These are phyloP conservation scores for Penicillium sp. DNA, from an alignment of 2,329 filamentous ascomycete species.

Conservation along the genomic window DNA sequence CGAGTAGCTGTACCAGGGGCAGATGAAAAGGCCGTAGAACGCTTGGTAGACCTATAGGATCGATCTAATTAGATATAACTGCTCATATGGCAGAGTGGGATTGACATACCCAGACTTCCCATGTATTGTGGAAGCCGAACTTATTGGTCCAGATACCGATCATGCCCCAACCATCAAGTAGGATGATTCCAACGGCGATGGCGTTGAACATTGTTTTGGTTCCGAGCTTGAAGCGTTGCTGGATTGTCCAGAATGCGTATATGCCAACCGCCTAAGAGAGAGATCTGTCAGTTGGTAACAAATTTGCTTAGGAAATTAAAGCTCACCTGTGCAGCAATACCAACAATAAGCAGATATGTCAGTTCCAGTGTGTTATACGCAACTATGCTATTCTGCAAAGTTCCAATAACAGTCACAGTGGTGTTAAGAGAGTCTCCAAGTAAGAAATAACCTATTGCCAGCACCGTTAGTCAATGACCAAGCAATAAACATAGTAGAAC, in stretches of 20 bases:
- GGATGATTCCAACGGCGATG: conserved; percentile 60
- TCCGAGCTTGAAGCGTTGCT: conserved; percentile 58
- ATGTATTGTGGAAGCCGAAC: conserved; percentile 55
- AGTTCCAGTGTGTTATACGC: conserved; percentile 64
- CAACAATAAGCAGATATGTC: conserved; percentile 66
- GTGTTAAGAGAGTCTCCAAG: conserved; percentile 70
- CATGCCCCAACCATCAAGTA: conserved; percentile 61
- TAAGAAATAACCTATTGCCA: conserved; percentile 57
- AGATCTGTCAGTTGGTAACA: neutral
- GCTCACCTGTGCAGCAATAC: conserved; percentile 61
- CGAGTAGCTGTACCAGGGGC: conserved; percentile 69
- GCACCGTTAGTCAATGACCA: neutral
- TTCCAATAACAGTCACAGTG: conserved; percentile 66
- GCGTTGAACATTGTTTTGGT: conserved; percentile 70
- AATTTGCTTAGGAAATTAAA: neutral
- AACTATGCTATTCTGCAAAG: conserved; percentile 65
- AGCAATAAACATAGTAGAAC: neutral
- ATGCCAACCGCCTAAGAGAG: conserved; percentile 53
- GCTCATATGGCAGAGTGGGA: neutral
- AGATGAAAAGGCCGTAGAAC: conserved; percentile 66
- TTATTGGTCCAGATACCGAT: conserved; percentile 57
- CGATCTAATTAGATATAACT: neutral
- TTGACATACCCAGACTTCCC: conserved; percentile 52
- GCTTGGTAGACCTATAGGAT: conserved; percentile 42
- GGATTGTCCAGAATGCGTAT: conserved; percentile 61